Percentiles rank a stretch among this genome's conserved stretches.
These are phyloP conservation scores for Neurospora crassa DNA, from an alignment of 2,329 filamentous ascomycete genomes.

Conservation along the genomic window DNA sequence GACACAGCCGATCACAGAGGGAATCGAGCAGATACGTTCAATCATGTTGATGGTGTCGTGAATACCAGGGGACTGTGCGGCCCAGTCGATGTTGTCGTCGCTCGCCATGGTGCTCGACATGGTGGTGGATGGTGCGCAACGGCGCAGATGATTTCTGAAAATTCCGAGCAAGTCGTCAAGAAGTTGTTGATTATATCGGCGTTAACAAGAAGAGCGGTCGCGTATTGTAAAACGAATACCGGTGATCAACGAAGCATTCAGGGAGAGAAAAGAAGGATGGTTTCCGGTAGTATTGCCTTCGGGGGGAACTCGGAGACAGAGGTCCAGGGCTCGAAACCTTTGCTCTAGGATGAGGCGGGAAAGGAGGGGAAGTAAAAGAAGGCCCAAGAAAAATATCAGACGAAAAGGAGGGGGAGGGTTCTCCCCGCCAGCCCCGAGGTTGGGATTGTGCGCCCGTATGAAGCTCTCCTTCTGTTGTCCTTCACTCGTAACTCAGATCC, in stretches of 20 bases:
- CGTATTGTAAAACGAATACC: neutral
- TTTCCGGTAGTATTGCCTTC: neutral
- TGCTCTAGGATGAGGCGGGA: neutral
- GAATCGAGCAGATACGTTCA: slow-evolving; percentile 58
- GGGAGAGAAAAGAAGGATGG: neutral
- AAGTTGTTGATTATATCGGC: neutral
- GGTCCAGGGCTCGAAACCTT: neutral
- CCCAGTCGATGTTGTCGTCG: neutral
- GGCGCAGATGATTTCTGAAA: neutral
- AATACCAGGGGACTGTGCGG: slow-evolving; percentile 26
- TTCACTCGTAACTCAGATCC: neutral
- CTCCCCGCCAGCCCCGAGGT: neutral
- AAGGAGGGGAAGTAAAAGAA: neutral
- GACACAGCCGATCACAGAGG: slow-evolving; percentile 61
- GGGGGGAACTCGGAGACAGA: neutral
- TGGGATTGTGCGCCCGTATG: neutral
- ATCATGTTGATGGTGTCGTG: slow-evolving; percentile 45
- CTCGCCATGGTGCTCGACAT: slow-evolving; percentile 8
- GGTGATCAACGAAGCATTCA: neutral
- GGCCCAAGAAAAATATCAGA: neutral
- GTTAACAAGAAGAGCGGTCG: neutral
- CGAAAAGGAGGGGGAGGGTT: neutral
- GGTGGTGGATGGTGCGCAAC: neutral
- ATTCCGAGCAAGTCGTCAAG: neutral
- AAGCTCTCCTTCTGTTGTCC: neutral